A percentile compares a stretch with the other conserved stretches of the same genome.
Evolutionary conservation across 768 basidiomycete species (phyloP).

Genomic region (Tricholoma saponaceum): DNA sequence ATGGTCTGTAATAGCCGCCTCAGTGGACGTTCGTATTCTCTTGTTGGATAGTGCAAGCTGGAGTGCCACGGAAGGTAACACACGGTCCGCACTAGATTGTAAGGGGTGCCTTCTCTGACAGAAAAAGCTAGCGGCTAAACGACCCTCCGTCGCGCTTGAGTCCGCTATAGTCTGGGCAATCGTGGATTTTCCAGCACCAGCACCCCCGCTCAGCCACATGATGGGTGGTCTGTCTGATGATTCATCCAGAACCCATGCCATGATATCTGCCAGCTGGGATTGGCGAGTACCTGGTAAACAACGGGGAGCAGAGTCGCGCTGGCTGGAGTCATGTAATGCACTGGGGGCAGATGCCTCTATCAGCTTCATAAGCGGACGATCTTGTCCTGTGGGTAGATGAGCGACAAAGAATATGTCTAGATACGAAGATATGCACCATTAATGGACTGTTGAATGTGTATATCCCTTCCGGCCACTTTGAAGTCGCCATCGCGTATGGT

Average conservation of each 20-base stretch:
- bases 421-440: no score
- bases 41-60: conserved; percentile 14
- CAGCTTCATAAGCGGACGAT: background rate
- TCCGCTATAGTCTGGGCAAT: conserved; percentile 17
- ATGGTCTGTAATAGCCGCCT: background rate
- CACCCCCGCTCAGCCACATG: conserved; percentile 14
- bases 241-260: background rate
- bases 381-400: background rate
- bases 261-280: background rate
- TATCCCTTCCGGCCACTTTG: background rate
- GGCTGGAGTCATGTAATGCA: background rate
- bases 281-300: background rate
- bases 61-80: conserved; percentile 22
- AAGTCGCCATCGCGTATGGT: background rate
- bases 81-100: conserved; percentile 12
- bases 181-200: conserved; percentile 18
- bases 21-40: background rate
- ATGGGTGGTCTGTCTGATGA: background rate
- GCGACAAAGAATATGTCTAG: no score
- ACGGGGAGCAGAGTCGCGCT: background rate
- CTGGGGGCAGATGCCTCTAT: background rate
- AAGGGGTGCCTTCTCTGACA: conserved; percentile 23
- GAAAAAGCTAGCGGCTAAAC: conserved; percentile 27
- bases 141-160: conserved; percentile 6
- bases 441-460: background rate